Base-by-base conservation (phyloP, 768 basidiomycete species). In the Rhizopogon sp. region DNA sequence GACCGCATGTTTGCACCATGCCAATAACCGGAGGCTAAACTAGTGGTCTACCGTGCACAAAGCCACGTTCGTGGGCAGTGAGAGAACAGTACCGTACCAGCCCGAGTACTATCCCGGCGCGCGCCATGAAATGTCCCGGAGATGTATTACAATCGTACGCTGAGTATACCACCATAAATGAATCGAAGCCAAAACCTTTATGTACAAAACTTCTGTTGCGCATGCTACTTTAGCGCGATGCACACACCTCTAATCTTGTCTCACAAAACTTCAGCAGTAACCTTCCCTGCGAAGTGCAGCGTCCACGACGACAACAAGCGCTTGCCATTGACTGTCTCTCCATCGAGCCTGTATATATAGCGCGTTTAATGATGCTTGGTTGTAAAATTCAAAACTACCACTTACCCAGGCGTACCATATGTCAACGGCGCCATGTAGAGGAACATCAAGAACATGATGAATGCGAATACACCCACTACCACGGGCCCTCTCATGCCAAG, bases 381-480 rank as follows among this genome's bases (percentile, higher is more conserved):
- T 44, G 47, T 55, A 59, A 37, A 25, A 45, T 2, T 45, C 10
- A 17, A 41, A 40, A 42, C 31, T 42, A 45, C 58, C 3, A 77
- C 88, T 66, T 74, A 97, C 94, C 93, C 91, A 58, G 94, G 93
- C n/a, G 89, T 88, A 42, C 95, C 97, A 68, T 96, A 99, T 14
- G 96, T 98, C 63, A 99, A 74, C 41, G 97, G 96, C 13, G 89
- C 81, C 50, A 96, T 74, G 77, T 82, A 98, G 40, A 81, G 62
- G 57, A 89, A 87, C 74, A 87, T 74, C 22, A 75, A 70, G 47
- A 92, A 79, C 72, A 93, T 70, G 39, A 81, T 56, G 25, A 87
- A 63, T 41, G 77, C 72, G 65, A 87, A 89, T 11, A 79, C 64
- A 4, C 75, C 79, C 40, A 84, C 75, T 22, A 83, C 77, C 45